A percentile compares a stretch with the other conserved stretches of the same genome.
Conservation (phyloP, 768 basidiomycete species). For the Pleurotus sapidus region DNA sequence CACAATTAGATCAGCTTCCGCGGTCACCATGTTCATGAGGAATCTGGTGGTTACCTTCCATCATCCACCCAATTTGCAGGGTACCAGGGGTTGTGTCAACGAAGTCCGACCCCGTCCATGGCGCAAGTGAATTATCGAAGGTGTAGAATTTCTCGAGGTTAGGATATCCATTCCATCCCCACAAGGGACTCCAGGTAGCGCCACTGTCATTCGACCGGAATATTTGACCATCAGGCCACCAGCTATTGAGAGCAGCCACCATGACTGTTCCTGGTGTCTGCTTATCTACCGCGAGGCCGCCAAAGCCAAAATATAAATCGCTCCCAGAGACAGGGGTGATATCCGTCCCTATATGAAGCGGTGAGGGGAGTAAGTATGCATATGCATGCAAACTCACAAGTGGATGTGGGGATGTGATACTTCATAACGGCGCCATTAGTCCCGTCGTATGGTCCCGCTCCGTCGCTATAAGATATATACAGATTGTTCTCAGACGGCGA, state of each 20-base stretch:
- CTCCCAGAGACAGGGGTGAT: conserved; percentile 62
- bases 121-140: conserved; percentile 53
- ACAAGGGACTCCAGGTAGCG: conserved; percentile 55
- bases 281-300: conserved; percentile 57
- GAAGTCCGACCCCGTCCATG: conserved; percentile 56
- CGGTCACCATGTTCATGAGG: too few relatives aligned
- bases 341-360: conserved; percentile 40
- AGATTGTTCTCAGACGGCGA: conserved; percentile 53
- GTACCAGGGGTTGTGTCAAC: conserved; percentile 40
- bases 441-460: conserved; percentile 66
- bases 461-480: conserved; percentile 61
- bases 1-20: too few relatives aligned
- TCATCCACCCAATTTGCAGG: conserved; percentile 69
- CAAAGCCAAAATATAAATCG: conserved; percentile 60
- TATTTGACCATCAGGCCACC: conserved; percentile 67
- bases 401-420: conserved; percentile 48
- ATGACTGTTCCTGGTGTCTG: conserved; percentile 63
- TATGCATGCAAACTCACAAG: conserved; percentile 26
- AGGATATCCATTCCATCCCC: conserved; percentile 51
- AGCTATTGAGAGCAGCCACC: conserved; percentile 64
- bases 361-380: not conserved
- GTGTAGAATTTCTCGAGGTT: conserved; percentile 48
- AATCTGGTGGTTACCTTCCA: conserved; percentile 62
- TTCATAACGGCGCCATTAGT: conserved; percentile 45
- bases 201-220: conserved; percentile 60